Base-by-base conservation (phyloP, 768 basidiomycete species). In the Sutorius australiensis region DNA sequence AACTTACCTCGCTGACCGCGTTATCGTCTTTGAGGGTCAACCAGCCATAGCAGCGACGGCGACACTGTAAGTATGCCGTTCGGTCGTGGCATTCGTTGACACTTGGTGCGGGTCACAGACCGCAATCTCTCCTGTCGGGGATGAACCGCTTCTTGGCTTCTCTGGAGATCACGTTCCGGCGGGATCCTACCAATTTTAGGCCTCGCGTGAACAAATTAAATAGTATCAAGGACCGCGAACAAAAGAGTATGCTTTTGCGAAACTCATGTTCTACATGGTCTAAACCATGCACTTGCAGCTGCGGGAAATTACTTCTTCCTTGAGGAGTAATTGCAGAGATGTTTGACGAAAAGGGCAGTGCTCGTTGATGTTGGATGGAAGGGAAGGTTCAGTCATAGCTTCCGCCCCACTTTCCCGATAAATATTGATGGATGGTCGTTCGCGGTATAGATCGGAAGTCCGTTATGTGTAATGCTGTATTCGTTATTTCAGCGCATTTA, bases 141-240 rank as follows among this genome's bases (percentile, higher is more conserved):
- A 98, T 99, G 95, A 98, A 99, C 77, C 86, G 87, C 62, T 99
- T 99, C 83, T 74, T 99, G 53, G 89, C 90, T 1, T 92, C 89
- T 11, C 78, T 99, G 13, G 93, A 98, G 72, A 95, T 98, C 69
- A 98, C 97, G 1, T 98, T 98, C 86, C 81, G 97, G 55, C 86
- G 97, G 61, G 97, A 99, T 72, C 97, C 95, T 11, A 95, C 93
- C 54, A 92, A 93, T 75, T 93, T 82, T 78, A 80, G 91, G 38
- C 91, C 91, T 34, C 83, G 91, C 38, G 91, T 93, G 27, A 93
- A 93, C 75, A 93, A 93, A 73, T 63, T 81, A 49, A 72, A 90
- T 69, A 89, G 87, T 70, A 80, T 92, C 63, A 93, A 93, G 73
- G 91, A 93, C 66, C 77, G 87, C 52, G 91, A 93, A 69, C 91